phyloP scores from a whole-genome alignment of 1,139 yeast species.

The Nadsonia commutata region DNA sequence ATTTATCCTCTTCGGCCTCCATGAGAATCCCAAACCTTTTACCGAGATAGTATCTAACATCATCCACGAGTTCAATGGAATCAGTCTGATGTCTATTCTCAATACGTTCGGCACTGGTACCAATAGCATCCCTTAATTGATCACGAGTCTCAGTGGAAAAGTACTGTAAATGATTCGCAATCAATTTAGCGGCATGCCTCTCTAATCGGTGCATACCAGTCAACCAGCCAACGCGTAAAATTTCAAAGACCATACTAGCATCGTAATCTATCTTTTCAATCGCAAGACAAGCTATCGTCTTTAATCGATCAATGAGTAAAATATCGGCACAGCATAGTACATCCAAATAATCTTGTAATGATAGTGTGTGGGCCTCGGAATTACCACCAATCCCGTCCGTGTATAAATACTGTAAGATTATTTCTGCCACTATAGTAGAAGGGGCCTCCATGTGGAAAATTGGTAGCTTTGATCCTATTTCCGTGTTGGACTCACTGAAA shows the following conservation, averaged over 20 bases:
- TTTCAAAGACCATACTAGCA: constrained; percentile 33
- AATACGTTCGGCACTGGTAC: constrained; percentile 44
- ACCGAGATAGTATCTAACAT: constrained; percentile 49
- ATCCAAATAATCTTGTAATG: constrained; percentile 33
- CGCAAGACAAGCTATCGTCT: constrained; percentile 48
- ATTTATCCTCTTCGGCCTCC: constrained; percentile 8
- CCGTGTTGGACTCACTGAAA: constrained; percentile 22
- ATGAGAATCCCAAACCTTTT: constrained; percentile 29
- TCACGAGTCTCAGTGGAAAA: constrained; percentile 24
- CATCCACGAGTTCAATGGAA: constrained; percentile 67
- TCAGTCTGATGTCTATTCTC: constrained; percentile 54
- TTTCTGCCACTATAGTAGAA: constrained; percentile 33
- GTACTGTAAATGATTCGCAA: constrained; percentile 35
- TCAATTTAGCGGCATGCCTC: constrained; percentile 41
- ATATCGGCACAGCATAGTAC: constrained; percentile 48
- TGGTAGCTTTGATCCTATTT: constrained; percentile 17
- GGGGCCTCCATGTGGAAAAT: constrained; percentile 27
- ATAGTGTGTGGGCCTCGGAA: too few species aligned
- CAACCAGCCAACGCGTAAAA: constrained; percentile 54
- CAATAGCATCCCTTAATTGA: constrained; percentile 27
- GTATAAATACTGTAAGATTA: constrained; percentile 42
- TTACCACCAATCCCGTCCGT: constrained; percentile 46
- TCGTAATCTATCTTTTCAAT: constrained; percentile 29
- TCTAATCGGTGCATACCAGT: constrained; percentile 52
- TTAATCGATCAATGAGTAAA: constrained; percentile 45